Base-by-base conservation (phyloP, 2,329 filamentous ascomycete genomes). In the Talaromyces sp. region DNA sequence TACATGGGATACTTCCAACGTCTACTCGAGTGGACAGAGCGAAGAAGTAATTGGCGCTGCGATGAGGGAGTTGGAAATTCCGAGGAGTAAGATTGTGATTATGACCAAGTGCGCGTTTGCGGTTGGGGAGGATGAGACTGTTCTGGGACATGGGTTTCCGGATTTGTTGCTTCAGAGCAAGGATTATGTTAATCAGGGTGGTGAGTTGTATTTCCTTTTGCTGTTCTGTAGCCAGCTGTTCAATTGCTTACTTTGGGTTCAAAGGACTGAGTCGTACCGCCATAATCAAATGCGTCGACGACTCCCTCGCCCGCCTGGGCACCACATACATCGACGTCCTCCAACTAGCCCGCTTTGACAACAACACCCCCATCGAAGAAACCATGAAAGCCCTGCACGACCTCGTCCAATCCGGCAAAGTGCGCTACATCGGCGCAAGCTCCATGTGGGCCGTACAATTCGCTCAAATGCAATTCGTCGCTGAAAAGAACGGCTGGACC, bases 1-100 rank as follows among this genome's bases (percentile, higher is more conserved):
- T 45, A 70, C 69, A 5, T 75, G 70, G 69, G 73, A 75, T 58
- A 74, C 73, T 5, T 71, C 73, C n/a, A 73, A 73, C 59, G 68
- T 72, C 5, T 74, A 75, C 65, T 72, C 70, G 7, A 86, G 89
- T 73, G 88, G 88, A 10, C 76, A 74, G 1, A 87, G 83, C 13
- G 89, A 91, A 75, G 75, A 80, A 63, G 86, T 91, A 69, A 84
- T 91, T 65, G 88, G 81, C 58, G 86, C 86, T 72, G 86, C 87
- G 0, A 82, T 88, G 70, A 84, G 85, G 71, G 82, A 86, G 68
- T 86, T 84, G 47, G 76, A 81, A 25, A 81, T 88, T 19, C 84
- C 84, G 0, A 80, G 86, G 29, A 73, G 85, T 29, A 86, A 86
- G 68, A 72, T 88, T 10, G 80, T 86, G 63, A 82, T 89, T 56